These are phyloP conservation scores for Citrus reticulata DNA, from an alignment of 345 rosid genomes.

Conservation along the genomic window DNA sequence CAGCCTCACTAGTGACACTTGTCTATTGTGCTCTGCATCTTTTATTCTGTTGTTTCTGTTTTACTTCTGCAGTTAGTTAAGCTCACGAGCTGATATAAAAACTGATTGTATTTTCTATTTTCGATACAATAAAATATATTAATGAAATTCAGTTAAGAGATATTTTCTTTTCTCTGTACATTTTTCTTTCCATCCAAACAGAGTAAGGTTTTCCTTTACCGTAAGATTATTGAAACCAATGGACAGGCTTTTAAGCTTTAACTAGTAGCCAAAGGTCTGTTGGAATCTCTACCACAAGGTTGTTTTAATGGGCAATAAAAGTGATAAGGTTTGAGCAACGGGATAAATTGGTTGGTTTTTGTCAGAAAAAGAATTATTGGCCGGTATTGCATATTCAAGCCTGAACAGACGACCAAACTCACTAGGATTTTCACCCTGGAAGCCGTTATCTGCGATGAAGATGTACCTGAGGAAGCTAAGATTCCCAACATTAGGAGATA, in stretches of 20 bases:
- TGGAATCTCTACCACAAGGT: neutral
- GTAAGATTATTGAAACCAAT: neutral
- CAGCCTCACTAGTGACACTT: too few species aligned
- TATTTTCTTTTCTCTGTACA: too few species aligned
- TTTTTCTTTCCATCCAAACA: too few species aligned
- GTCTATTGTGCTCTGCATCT: too few species aligned
- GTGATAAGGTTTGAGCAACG: neutral
- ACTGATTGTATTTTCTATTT: too few species aligned
- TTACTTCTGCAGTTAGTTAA: too few species aligned
- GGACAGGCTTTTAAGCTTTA: neutral
- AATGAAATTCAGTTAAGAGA: too few species aligned
- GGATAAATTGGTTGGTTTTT: conserved; percentile 11
- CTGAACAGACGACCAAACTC: conserved; percentile 8
- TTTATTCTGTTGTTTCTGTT: too few species aligned
- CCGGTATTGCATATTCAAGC: neutral
- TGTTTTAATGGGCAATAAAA: accelerated
- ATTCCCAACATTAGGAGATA: neutral
- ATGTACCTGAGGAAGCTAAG: neutral
- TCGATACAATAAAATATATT: too few species aligned
- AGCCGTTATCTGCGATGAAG: neutral
- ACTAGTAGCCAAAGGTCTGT: neutral
- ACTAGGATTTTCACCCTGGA: neutral
- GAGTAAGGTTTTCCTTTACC: neutral
- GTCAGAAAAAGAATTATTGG: conserved; percentile 3
- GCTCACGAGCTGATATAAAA: too few species aligned